phyloP scores from a whole-genome alignment of 2,329 filamentous ascomycete genomes.

The Botryotinia narcissicola region DNA sequence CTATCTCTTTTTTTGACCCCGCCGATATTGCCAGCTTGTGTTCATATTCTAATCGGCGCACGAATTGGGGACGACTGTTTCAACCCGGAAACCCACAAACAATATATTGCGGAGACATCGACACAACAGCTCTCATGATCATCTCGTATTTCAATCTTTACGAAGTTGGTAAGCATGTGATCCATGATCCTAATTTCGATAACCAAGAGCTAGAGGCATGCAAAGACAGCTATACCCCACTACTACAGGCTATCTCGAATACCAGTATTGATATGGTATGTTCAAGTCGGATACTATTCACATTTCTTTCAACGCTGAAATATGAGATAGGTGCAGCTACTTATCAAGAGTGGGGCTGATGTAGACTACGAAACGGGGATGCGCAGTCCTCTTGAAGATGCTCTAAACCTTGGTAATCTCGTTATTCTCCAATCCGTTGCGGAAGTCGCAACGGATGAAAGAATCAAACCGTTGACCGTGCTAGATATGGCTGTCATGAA shows the following conservation, averaged over 20 bases:
- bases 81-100: not conserved
- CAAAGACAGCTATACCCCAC: not conserved
- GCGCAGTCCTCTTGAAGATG: not conserved
- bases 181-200: not conserved
- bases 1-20: not conserved
- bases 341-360: not conserved
- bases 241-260: not conserved
- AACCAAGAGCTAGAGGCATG: not conserved
- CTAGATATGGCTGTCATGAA: not conserved
- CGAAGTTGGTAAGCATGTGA: not conserved
- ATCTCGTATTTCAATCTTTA: not conserved
- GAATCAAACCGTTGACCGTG: fast-evolving
- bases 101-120: not conserved
- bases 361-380: too few species aligned
- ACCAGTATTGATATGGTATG: not conserved
- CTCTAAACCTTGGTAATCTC: not conserved
- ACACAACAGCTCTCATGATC: not conserved
- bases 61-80: not conserved
- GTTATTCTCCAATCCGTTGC: not conserved
- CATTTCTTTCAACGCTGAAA: not conserved
- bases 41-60: not conserved
- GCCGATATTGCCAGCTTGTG: not conserved
- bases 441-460: not conserved
- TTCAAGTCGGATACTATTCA: not conserved
- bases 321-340: not conserved